Conservation (phyloP, 2,329 filamentous ascomycete species). For the Clarireedia monteithiana region DNA sequence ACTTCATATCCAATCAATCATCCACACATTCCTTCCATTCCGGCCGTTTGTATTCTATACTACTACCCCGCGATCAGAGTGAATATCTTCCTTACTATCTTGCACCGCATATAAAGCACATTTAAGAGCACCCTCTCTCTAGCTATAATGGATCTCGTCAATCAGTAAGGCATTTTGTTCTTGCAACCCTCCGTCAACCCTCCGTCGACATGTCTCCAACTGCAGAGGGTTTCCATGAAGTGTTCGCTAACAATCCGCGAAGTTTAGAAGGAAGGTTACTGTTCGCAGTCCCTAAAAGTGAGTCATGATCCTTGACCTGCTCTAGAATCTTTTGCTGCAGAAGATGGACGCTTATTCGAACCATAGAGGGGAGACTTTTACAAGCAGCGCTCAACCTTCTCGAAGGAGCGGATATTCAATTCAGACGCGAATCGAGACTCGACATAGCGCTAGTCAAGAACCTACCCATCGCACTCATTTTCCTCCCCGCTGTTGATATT, state of each 20-base stretch:
- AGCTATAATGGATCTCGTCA: conserved; percentile 50
- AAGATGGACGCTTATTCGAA: conserved; percentile 11
- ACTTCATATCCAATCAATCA: neutral
- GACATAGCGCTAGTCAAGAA: conserved; percentile 99
- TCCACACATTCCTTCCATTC: neutral
- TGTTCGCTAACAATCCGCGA: conserved; percentile 31
- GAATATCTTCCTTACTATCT: neutral
- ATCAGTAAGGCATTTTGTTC: conserved; percentile 38
- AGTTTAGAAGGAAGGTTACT: conserved; percentile 89
- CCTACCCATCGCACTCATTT: conserved; percentile 87
- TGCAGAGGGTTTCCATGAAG: conserved; percentile 28
- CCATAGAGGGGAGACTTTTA: conserved; percentile 82
- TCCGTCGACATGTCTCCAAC: conserved; percentile 11
- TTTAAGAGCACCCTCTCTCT: neutral
- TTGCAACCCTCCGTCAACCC: conserved; percentile 13
- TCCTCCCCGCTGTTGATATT: conserved; percentile 94
- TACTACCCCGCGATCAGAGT: conserved; percentile 9
- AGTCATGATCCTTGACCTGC: conserved; percentile 35
- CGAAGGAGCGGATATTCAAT: conserved; percentile 90
- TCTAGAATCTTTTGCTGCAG: conserved; percentile 3
- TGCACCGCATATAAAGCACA: neutral
- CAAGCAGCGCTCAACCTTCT: conserved; percentile 83
- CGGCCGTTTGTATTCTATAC: conserved; percentile 1
- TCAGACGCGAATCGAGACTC: conserved; percentile 86
- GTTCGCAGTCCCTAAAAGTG: conserved; percentile 98